Base-by-base conservation (phyloP, 176 grass and related monocot species). In the Zizania latifolia region DNA sequence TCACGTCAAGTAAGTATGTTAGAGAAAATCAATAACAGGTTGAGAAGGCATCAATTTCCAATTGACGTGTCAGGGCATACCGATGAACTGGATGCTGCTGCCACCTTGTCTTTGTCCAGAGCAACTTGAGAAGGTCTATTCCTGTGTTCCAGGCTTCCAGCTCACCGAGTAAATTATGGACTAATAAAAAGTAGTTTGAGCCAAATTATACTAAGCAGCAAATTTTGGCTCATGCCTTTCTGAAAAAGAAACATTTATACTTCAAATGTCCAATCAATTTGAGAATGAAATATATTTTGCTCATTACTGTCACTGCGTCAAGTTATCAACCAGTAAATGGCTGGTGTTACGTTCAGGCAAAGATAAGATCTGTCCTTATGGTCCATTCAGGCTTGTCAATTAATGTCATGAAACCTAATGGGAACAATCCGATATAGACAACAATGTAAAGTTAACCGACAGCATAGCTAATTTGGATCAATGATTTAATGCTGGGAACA, bases 41-140 rank as follows among this genome's bases (percentile, higher is more conserved):
- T n/a, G 44, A 39, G 48, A 64, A 79, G 45, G 38, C 6, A 3
- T 40, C 9, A 10, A 56, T 81, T 76, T 14, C 23, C 53, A 82
- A 50, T 71, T 31, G n/a, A 69, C 13, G 3, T 74, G 22, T 43
- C 29, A 81, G 61, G 19, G 39, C 64, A 62, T 76, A 92, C 76
- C 27, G 19, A 78, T 58, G 67, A 29, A 75, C 33, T 62, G 55
- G 74, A 69, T 46, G 80, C 54, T 77, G 82, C 28, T 30, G 41
- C 46, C 23, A 48, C 80, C 58, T 85, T 86, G 66, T 78, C 71
- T 65, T 89, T 92, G 67, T 89, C 84, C 23, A 48, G 22, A 45
- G 26, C 62, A 74, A 22, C 50, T 79, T 78, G 83, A 65, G 88
- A 75, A 89, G 83, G 53, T 62, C 36, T 74, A 62, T 63, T 58